Conservation (phyloP, 495 filamentous ascomycete species). For the Penicillium longicatenatum region DNA sequence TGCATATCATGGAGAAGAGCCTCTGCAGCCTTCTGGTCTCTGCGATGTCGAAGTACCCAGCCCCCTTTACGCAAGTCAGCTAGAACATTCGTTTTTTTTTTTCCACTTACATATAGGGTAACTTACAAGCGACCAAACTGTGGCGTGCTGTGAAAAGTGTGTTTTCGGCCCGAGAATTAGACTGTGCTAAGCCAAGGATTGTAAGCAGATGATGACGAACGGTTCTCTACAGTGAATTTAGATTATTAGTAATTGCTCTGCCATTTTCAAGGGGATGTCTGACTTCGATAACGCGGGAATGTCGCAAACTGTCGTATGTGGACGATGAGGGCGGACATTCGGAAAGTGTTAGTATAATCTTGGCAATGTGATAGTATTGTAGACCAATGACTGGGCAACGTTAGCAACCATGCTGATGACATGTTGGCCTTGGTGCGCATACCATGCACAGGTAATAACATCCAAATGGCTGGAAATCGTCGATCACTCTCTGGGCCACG, state of each 20-base stretch:
- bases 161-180: conserved; percentile 33
- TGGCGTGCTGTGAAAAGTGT: conserved; percentile 35
- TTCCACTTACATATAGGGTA: not conserved
- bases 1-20: conserved; percentile 26
- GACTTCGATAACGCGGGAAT: conserved; percentile 29
- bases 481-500: conserved; percentile 11
- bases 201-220: conserved; percentile 28
- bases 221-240: conserved; percentile 19
- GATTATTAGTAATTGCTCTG: not conserved
- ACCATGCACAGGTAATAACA: conserved; percentile 37
- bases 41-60: conserved; percentile 29
- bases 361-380: conserved; percentile 37
- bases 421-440: not conserved
- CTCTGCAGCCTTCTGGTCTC: conserved; percentile 32
- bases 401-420: not conserved
- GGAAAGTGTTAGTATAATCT: conserved; percentile 30
- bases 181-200: conserved; percentile 31
- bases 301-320: conserved; percentile 26
- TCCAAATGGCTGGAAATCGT: conserved; percentile 30
- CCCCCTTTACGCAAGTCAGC: conserved; percentile 23
- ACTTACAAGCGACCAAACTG: conserved; percentile 32
- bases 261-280: not conserved
- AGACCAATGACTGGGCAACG: conserved; percentile 26
- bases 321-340: conserved; percentile 13
- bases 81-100: not conserved